These are phyloP conservation scores for Pueraria montana DNA, from an alignment of 306 rosid genomes.

Conservation along the genomic window DNA sequence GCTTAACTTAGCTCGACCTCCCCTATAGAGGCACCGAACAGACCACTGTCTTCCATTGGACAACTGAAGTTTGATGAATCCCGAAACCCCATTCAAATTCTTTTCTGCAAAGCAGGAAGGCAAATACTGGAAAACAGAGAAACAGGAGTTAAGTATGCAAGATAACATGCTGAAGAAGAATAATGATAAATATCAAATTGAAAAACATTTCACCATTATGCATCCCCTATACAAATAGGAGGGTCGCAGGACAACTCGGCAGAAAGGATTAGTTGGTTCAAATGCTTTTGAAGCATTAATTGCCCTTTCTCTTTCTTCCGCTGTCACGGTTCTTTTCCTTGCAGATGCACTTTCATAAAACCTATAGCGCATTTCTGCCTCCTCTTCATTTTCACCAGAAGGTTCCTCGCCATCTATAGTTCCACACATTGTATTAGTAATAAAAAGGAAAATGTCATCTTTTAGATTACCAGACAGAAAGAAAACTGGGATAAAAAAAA, in stretches of 20 bases:
- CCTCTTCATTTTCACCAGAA: slow-evolving; percentile 68
- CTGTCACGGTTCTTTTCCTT: slow-evolving; percentile 92
- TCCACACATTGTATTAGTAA: slow-evolving; percentile 30
- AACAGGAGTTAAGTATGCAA: not conserved
- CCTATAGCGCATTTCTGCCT: slow-evolving; percentile 76
- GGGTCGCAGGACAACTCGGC: slow-evolving; percentile 95
- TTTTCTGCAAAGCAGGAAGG: slow-evolving; percentile 99
- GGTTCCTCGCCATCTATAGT: slow-evolving; percentile 71
- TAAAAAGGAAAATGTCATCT: slow-evolving; percentile 16
- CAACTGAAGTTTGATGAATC: slow-evolving; percentile 90
- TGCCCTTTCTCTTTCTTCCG: slow-evolving; percentile 98
- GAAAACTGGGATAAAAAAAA: slow-evolving; percentile 17
- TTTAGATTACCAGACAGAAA: slow-evolving; percentile 1
- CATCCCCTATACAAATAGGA: slow-evolving; percentile 97
- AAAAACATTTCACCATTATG: slow-evolving; percentile 84
- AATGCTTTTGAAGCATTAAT: slow-evolving; percentile 81
- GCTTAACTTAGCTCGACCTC: slow-evolving; percentile 93
- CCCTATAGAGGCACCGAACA: slow-evolving; percentile 88
- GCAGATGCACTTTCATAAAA: slow-evolving; percentile 99
- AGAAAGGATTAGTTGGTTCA: slow-evolving; percentile 92
- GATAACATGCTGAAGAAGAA: slow-evolving; percentile 14
- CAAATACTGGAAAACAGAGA: slow-evolving; percentile 78
- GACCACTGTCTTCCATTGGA: slow-evolving; percentile 89
- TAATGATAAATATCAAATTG: slow-evolving; percentile 4
- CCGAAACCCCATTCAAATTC: slow-evolving; percentile 86